A percentile compares a stretch with the other conserved stretches of the same genome.
phyloP scores from a whole-genome alignment of 345 rosid species.

The Salix exigua region DNA sequence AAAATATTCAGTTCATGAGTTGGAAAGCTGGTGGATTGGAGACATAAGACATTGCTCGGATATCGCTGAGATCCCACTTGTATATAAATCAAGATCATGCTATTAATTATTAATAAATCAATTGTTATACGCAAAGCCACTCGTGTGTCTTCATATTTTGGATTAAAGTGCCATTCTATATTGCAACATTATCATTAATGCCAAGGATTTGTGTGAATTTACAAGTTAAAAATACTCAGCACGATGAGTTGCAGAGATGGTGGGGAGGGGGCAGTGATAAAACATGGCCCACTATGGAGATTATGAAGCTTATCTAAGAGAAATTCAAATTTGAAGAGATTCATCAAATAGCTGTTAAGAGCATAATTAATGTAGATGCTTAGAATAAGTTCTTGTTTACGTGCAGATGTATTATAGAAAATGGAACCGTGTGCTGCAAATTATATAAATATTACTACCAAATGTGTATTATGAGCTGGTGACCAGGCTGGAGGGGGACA shows the following conservation, averaged over 20 bases:
- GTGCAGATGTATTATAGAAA: neutral
- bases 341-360: neutral
- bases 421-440: neutral
- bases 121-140: neutral
- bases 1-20: too few species aligned
- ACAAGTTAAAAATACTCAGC: neutral
- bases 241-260: neutral
- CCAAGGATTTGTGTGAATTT: neutral
- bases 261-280: neutral
- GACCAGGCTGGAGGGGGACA: neutral
- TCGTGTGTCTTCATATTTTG: neutral
- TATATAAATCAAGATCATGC: neutral
- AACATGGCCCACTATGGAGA: neutral
- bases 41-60: neutral
- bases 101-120: neutral
- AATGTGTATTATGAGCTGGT: constrained; percentile 3
- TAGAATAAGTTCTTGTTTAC: neutral
- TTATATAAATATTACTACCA: neutral
- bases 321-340: neutral
- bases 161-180: neutral
- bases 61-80: neutral
- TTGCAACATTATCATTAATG: neutral
- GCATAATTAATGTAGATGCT: neutral
- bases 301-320: neutral
- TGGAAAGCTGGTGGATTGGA: neutral